Evolutionary conservation across 2,329 filamentous ascomycete genomes (phyloP), one percentile per base, ranked within the genome.

Genomic region (Calonectria montana): DNA sequence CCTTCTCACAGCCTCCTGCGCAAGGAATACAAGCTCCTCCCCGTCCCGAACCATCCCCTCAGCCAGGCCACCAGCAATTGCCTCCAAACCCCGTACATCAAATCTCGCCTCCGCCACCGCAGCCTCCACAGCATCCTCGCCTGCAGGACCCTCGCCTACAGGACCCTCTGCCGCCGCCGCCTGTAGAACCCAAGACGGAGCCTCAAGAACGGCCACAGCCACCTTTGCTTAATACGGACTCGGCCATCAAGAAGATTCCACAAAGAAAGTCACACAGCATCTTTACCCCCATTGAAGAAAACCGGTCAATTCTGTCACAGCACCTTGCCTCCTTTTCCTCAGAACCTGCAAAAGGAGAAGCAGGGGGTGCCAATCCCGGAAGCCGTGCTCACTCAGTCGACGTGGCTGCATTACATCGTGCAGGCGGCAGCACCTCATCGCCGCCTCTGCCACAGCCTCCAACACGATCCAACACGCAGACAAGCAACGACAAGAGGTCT

Each of bases 201-300:
- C 84, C 86, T 12, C 83, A 86, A 25, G 86, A 88, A 18, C 83
- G 86, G 41, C 83, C 84, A 4, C 83, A 86, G 71, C 84, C 86
- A 39, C 88, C 84, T 10, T 78, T 88, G 50, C 80, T 89, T 65
- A 89, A 89, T 76, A 90, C 86, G 7, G 86, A 86, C 61, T 83
- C 83, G 41, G 85, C 85, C 21, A 88, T 91, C 73, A 90, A 90
- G 82, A 91, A 90, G 76, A 86, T 94, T 74, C 92, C 93, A 2
- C 94, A 93, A 79, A 92, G 94, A 39, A 96, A 96, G 82, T 93
- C 93, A 25, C 93, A 96, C 81, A 98, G 96, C 82, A 98, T 99
- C 71, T 98, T 98, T 81, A 99, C 97, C 0, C 97, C 97, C 0
- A 97, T 99, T 74, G 97, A 98, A 79, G 96, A 98, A 81, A 95